Percentiles rank a stretch among this genome's conserved stretches.
phyloP scores from a whole-genome alignment of 257 asterid genomes.

The Nicotiana attenuata region DNA sequence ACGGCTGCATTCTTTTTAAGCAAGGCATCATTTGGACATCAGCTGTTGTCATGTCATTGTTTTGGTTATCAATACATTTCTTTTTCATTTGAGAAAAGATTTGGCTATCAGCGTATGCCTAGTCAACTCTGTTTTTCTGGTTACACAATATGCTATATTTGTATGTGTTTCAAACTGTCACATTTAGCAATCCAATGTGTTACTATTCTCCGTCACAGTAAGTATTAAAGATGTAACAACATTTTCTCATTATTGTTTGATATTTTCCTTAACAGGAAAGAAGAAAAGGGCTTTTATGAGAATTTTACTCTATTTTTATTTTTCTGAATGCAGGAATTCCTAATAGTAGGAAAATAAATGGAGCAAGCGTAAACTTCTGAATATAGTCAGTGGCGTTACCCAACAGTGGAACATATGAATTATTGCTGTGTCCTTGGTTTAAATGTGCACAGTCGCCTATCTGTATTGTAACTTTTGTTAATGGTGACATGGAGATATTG shows the following conservation, averaged over 20 bases:
- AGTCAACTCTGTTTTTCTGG: background rate
- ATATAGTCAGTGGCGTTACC: background rate
- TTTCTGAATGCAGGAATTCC: background rate
- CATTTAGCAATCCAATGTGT: background rate
- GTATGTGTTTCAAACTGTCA: background rate
- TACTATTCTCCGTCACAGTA: background rate
- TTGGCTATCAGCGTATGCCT: background rate
- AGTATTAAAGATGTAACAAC: background rate
- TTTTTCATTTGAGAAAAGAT: no score
- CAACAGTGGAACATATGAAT: no score
- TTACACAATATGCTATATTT: background rate
- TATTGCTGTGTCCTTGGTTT: background rate
- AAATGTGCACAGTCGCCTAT: background rate
- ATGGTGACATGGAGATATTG: background rate
- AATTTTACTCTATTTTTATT: background rate
- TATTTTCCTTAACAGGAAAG: background rate
- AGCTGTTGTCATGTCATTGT: background rate
- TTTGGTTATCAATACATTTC: background rate
- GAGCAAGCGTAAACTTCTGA: background rate
- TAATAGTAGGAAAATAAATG: background rate
- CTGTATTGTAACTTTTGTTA: background rate
- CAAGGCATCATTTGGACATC: background rate
- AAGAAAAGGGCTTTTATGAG: background rate
- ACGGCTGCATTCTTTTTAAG: slow-evolving; percentile 25
- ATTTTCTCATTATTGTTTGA: background rate